A percentile compares a stretch with the other conserved stretches of the same genome.
Conservation (phyloP, 805 yeast genomes). For the Suhomyces sp. region DNA sequence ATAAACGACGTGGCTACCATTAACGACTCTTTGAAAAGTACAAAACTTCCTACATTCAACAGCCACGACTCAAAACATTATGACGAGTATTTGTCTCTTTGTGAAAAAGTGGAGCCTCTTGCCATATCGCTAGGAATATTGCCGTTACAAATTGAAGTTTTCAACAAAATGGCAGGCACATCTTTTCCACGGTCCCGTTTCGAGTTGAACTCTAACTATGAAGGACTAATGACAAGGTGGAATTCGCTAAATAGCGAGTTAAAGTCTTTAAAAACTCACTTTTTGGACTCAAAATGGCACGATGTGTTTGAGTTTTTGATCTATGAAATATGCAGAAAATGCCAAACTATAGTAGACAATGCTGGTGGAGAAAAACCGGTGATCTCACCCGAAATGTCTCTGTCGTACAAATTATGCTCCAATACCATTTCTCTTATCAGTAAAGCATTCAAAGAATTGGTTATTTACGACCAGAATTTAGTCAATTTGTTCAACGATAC, state of each 20-base stretch:
- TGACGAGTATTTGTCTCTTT: conserved; percentile 40
- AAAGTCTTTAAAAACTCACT: conserved; percentile 39
- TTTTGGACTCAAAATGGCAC: conserved; percentile 56
- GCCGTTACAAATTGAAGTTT: conserved; percentile 49
- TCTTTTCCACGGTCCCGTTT: conserved; percentile 8
- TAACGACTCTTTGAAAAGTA: conserved; percentile 14
- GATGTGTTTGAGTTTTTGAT: conserved; percentile 49
- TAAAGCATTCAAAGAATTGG: conserved; percentile 35
- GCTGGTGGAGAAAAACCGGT: not conserved
- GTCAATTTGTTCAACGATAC: conserved; percentile 20
- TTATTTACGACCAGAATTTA: conserved; percentile 30
- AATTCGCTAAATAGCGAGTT: conserved; percentile 41
- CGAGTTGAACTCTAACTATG: conserved; percentile 4
- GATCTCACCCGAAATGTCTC: conserved; percentile 28
- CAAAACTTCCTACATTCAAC: conserved; percentile 31
- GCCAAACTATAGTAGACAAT: conserved; percentile 11
- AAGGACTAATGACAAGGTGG: conserved; percentile 29
- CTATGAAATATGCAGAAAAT: conserved; percentile 30
- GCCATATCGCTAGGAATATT: conserved; percentile 51
- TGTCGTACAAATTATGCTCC: conserved; percentile 37
- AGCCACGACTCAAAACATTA: conserved; percentile 34
- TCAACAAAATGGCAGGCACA: conserved; percentile 23
- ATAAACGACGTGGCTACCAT: conserved; percentile 14
- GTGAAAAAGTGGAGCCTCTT: conserved; percentile 46
- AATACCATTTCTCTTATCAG: conserved; percentile 33